phyloP scores from a whole-genome alignment of 2,329 filamentous ascomycete species.

The Daldinia eschscholtzii region DNA sequence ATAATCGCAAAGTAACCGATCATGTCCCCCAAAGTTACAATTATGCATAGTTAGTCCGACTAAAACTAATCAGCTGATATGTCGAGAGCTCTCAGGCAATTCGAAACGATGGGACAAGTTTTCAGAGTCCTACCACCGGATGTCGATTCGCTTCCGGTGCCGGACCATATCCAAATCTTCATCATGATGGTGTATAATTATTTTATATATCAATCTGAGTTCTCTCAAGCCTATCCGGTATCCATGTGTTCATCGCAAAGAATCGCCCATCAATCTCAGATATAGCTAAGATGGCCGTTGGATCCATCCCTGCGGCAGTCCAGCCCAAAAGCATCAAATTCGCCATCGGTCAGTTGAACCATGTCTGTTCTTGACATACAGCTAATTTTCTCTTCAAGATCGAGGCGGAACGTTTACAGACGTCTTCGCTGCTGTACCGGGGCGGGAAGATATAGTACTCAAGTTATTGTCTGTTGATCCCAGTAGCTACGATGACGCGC shows the following conservation, averaged over 20 bases:
- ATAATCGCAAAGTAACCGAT: slow-evolving; percentile 14
- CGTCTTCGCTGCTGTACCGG: slow-evolving; percentile 62
- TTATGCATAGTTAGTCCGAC: slow-evolving; percentile 10
- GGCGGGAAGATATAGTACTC: slow-evolving; percentile 77
- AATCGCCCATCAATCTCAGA: slow-evolving; percentile 5
- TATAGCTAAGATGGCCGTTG: slow-evolving; percentile 39
- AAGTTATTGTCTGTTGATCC: slow-evolving; percentile 82
- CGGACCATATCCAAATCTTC: slow-evolving; percentile 28
- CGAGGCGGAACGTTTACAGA: slow-evolving; percentile 47
- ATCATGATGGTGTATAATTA: slow-evolving; percentile 21
- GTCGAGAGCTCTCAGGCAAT: slow-evolving; percentile 21
- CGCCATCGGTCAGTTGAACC: slow-evolving; percentile 40
- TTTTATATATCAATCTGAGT: slow-evolving; percentile 31
- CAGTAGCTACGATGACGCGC: slow-evolving; percentile 77
- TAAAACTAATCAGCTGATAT: slow-evolving; percentile 26
- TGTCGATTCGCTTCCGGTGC: slow-evolving; percentile 28
- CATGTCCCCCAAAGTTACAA: slow-evolving; percentile 9
- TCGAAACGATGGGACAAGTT: slow-evolving; percentile 38
- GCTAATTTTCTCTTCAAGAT: slow-evolving; percentile 27
- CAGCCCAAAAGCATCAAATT: slow-evolving; percentile 43
- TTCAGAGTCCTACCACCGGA: slow-evolving; percentile 20
- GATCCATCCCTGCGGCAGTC: slow-evolving; percentile 22
- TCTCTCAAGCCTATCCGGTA: slow-evolving; percentile 26
- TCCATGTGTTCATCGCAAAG: slow-evolving; percentile 19
- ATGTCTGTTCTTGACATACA: slow-evolving; percentile 1